Conservation (phyloP, 2,329 filamentous ascomycete genomes). For the Diaporthe citri region DNA sequence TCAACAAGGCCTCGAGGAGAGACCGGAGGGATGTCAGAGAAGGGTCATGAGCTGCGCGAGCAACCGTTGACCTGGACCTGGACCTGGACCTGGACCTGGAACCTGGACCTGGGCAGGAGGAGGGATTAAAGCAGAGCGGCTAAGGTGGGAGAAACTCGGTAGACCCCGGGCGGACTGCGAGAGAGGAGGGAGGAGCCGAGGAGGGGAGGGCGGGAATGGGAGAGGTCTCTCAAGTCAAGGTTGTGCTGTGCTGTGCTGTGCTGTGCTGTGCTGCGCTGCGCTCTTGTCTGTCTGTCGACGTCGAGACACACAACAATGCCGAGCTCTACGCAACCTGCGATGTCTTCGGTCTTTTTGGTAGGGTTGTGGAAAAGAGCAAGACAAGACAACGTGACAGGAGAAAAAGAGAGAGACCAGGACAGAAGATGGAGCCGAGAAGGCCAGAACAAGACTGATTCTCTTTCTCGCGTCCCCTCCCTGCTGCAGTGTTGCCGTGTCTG, state of each 20-base stretch:
- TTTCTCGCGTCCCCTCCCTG: conserved; percentile 34
- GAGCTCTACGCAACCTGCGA: conserved; percentile 34
- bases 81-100: conserved; percentile 7
- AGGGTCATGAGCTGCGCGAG: conserved; percentile 45
- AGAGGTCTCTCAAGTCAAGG: conserved; percentile 27
- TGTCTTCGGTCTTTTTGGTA: conserved; percentile 32
- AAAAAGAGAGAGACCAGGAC: conserved; percentile 36
- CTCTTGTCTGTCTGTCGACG: conserved; percentile 22
- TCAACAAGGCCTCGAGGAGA: conserved; percentile 48
- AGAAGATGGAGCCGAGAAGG: conserved; percentile 36
- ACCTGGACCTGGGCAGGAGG: conserved; percentile 45
- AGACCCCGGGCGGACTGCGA: conserved; percentile 27
- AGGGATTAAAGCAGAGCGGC: conserved; percentile 42
- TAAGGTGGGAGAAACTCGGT: conserved; percentile 37
- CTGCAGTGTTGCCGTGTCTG: conserved; percentile 30
- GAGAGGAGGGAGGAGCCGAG: conserved; percentile 8
- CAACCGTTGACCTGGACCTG: conserved; percentile 44
- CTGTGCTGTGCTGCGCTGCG: too few relatives aligned
- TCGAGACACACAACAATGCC: conserved; percentile 31
- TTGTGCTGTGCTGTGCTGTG: not conserved
- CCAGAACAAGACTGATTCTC: conserved; percentile 33
- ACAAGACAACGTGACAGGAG: conserved; percentile 43
- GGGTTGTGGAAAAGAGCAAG: conserved; percentile 50
- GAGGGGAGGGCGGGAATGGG: not conserved
- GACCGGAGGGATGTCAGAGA: conserved; percentile 52